phyloP scores from a whole-genome alignment of 768 basidiomycete species.

The Dendrothele bispora region DNA sequence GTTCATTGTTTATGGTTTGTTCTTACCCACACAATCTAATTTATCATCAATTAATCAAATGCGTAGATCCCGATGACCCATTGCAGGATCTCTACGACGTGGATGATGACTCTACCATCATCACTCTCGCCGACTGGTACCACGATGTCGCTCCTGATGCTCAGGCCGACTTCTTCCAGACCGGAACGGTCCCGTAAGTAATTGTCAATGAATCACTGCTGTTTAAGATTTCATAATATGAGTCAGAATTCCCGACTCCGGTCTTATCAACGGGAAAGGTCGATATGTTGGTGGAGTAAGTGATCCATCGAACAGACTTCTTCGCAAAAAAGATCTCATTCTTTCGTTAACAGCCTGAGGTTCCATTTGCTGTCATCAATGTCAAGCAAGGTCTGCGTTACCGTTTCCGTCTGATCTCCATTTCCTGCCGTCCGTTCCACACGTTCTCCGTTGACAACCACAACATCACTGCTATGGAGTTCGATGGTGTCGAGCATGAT shows the following conservation, averaged over 20 bases:
- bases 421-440: constrained; percentile 46
- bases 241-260: constrained; percentile 34
- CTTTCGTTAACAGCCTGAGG: constrained; percentile 10
- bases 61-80: constrained; percentile 19
- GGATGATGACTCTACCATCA: constrained; percentile 31
- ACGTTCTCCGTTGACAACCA: constrained; percentile 38
- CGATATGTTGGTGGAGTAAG: constrained; percentile 41
- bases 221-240: constrained; percentile 16
- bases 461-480: constrained; percentile 36
- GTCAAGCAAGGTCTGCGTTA: constrained; percentile 44
- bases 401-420: constrained; percentile 48
- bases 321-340: constrained; percentile 18
- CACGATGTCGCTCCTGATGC: constrained; percentile 37
- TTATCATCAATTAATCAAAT: constrained; percentile 25
- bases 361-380: constrained; percentile 40
- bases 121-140: constrained; percentile 25
- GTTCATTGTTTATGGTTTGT: constrained; percentile 17
- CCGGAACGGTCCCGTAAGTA: constrained; percentile 28
- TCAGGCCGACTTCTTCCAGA: constrained; percentile 31
- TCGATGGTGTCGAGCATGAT: constrained; percentile 40
- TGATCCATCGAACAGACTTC: constrained; percentile 16
- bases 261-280: constrained; percentile 46
- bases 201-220: background rate
- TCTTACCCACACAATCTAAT: background rate
- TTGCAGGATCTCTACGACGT: constrained; percentile 10